Evolutionary conservation across 345 rosid species (phyloP).

Genomic region (Gossypium ekmanianum): DNA sequence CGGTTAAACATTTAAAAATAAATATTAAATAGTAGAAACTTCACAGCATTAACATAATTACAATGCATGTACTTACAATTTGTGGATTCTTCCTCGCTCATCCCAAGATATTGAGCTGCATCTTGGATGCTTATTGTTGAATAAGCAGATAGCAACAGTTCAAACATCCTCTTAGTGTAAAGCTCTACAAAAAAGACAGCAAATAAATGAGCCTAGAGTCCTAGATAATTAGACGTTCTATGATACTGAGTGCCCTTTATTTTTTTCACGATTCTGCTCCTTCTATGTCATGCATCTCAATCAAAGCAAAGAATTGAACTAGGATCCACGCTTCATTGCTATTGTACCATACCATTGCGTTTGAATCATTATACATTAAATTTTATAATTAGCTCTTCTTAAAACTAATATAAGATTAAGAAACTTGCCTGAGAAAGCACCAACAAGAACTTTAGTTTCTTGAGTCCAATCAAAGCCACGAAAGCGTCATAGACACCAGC

Average conservation of each 20-base stretch:
- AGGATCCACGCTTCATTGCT: too few species aligned
- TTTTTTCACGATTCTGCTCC: too few species aligned
- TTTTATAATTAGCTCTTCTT: too few species aligned
- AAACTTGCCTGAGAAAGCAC: constrained; percentile 42
- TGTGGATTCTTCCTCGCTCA: constrained; percentile 69
- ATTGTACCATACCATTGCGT: too few species aligned
- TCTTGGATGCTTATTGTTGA: constrained; percentile 69
- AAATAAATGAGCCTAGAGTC: not conserved
- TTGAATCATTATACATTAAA: too few species aligned
- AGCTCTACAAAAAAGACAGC: constrained; percentile 43
- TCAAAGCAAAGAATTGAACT: too few species aligned
- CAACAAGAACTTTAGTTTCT: constrained; percentile 53
- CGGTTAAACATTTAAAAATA: not conserved
- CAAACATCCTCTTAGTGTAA: constrained; percentile 75
- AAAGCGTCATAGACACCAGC: constrained; percentile 73
- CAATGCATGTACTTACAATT: constrained; percentile 47
- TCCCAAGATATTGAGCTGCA: constrained; percentile 77
- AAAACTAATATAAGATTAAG: not conserved
- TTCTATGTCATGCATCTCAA: not conserved
- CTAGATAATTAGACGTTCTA: not conserved
- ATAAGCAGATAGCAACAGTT: constrained; percentile 71
- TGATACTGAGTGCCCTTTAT: too few species aligned
- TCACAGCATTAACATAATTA: not conserved
- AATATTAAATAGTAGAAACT: not conserved
- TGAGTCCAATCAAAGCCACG: constrained; percentile 73